Evolutionary conservation across 768 basidiomycete species (phyloP).

Genomic region (Termitomyces sp.): DNA sequence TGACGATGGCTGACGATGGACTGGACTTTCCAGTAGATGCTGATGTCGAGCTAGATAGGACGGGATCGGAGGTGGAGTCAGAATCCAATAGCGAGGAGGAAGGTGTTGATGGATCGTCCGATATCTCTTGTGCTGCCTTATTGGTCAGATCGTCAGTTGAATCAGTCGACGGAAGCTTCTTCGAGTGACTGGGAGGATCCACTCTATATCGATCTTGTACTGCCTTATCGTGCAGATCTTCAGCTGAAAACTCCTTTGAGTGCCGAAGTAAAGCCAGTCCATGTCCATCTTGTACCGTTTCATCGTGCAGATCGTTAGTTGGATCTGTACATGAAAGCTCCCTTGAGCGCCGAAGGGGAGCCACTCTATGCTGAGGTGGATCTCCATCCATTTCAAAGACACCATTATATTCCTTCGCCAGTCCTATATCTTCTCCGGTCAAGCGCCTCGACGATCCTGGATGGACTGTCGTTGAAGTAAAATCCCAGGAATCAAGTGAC

Average conservation of each 20-base stretch:
- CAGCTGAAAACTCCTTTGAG: neutral
- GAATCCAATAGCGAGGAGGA: slow-evolving; percentile 21
- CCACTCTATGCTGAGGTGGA: neutral
- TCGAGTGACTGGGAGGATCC: neutral
- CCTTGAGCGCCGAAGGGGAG: neutral
- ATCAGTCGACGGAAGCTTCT: neutral
- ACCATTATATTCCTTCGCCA: slow-evolving; percentile 20
- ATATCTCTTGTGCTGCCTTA: slow-evolving; percentile 1
- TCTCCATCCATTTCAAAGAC: slow-evolving; percentile 38
- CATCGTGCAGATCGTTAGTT: neutral
- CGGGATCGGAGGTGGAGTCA: slow-evolving; percentile 3
- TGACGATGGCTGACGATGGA: neutral
- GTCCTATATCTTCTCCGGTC: slow-evolving; percentile 19
- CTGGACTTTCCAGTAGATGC: slow-evolving; percentile 11
- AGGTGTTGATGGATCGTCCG: slow-evolving; percentile 9
- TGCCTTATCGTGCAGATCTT: neutral
- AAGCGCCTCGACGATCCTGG: slow-evolving; percentile 29
- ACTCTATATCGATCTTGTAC: neutral
- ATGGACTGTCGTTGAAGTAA: slow-evolving; percentile 47
- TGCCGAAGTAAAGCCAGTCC: neutral
- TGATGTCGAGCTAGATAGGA: slow-evolving; percentile 15
- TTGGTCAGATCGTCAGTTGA: slow-evolving; percentile 2
- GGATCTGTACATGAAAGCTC: neutral
- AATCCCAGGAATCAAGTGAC: slow-evolving; percentile 83
- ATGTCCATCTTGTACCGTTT: neutral